Evolutionary conservation across 1,139 yeast genomes (phyloP), one percentile per base, ranked within the genome.

Genomic region (Hyphopichia khmerensis): DNA sequence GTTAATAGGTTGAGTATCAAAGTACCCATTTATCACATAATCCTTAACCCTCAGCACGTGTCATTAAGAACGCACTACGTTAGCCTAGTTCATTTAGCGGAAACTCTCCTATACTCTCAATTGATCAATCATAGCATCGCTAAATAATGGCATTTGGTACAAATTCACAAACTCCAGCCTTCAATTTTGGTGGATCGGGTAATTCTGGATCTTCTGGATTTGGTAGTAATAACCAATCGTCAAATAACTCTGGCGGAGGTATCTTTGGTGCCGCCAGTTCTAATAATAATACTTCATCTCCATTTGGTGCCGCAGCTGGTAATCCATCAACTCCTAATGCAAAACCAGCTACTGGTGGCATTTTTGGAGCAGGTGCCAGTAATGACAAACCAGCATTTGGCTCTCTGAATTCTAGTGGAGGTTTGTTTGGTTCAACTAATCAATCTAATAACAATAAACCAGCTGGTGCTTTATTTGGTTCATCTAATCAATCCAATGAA

Each of bases 161-260:
- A 14, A 30, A 27, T 27, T 10, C 30, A 10, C 14, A 11, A 5
- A n/a, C 14, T 27, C 14, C 30, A 7, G 13, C 30, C 11, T 10
- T n/a, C 11, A 27, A 27, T 27, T 27, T n/a, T 11, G 30, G 30
- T n/a, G n/a, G n/a, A 11, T 27, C 30, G 5, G 11, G 33, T 30
- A 30, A 14, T 14, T n/a, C 18, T 30, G 33, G 33, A 16, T 32
- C 23, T 5, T 29, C 37, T 26, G 46, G 26, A 38, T 49, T 26
- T 33, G 35, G 35, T 14, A 14, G 33, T 30, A 33, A 33, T 33
- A 35, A 35, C 30, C 17, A 5, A 13, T 7, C 30, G 7, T 23
- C 37, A 4, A 35, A 32, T 11, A 32, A 5, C 15, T 4, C 27
- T n/a, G 24, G 37, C 13, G 33, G 33, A 10, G 33, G 33, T 14